Evolutionary conservation across 257 asterid genomes (phyloP), one percentile per base, ranked within the genome.

Genomic region (Solanum rostratum): DNA sequence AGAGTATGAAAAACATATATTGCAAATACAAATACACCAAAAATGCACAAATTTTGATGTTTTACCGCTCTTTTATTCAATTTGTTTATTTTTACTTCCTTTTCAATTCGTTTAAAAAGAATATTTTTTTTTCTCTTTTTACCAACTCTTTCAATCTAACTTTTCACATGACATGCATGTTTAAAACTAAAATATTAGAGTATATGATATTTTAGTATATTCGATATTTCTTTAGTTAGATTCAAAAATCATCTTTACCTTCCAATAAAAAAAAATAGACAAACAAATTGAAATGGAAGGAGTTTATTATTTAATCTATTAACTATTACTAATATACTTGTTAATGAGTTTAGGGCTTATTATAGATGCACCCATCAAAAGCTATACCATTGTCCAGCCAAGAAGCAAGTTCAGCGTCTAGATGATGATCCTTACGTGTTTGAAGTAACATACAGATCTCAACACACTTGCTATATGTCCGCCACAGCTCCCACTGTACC

Each of bases 291-390:
- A 59, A 59, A 10, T 10, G 3, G 1, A 20, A 0, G 9, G 20
- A 20, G 10, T 20, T 7, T 20, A n/a, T 59, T n/a, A n/a, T n/a
- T 59, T 59, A n/a, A 10, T 59, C 81, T 39, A 73, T 73, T 49
- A 73, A 76, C 10, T 27, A 27, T 15, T 27, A 24, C 39, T 74
- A 22, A 46, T 24, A 76, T 57, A n/a, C 6, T n/a, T 76, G 45
- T 46, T 16, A 37, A 37, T 27, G 46, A 76, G 49, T 27, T 49
- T 27, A 94, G 98, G 95, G 90, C 95, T 82, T 95, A 95, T 84
- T 95, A 93, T 79, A 91, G 94, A 86, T 95, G 99, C 90, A 92
- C 98, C 66, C 97, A 94, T 81, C 97, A 94, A 79, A 94, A 90
- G 85, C 85, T 93, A 15, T 94, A 92, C 85, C 63, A 85, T 0